These are phyloP conservation scores for Ambrosia trifida DNA, from an alignment of 129 eudicot species.

Conservation along the genomic window DNA sequence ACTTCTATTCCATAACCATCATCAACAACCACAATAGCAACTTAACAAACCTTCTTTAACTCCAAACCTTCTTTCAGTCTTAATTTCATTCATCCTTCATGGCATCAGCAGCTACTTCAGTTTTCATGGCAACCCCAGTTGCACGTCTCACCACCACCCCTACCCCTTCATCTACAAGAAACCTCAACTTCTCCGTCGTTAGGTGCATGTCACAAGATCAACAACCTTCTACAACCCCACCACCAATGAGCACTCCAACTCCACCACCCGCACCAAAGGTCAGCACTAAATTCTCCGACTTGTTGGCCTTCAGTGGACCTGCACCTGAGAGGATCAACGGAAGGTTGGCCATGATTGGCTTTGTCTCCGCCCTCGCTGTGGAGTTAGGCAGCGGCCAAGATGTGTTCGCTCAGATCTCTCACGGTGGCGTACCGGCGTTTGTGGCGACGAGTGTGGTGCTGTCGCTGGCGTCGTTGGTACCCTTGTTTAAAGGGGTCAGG, in stretches of 20 bases:
- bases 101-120: too few species aligned
- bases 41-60: neutral
- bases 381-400: constrained; percentile 55
- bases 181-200: constrained; percentile 2
- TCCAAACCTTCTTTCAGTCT: neutral
- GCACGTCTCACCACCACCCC: constrained; percentile 17
- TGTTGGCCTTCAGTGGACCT: constrained; percentile 82
- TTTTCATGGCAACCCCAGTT: too few species aligned
- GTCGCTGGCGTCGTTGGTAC: constrained; percentile 70
- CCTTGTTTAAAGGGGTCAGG: constrained; percentile 73
- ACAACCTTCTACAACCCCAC: constrained; percentile 5
- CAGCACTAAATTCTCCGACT: constrained; percentile 58
- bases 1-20: neutral
- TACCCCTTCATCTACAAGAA: neutral
- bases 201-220: constrained; percentile 34
- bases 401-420: constrained; percentile 54
- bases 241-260: constrained; percentile 28
- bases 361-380: too few species aligned
- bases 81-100: constrained; percentile 42
- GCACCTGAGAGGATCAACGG: constrained; percentile 93
- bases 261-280: constrained; percentile 44
- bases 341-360: constrained; percentile 77
- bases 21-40: too few species aligned
- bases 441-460: constrained; percentile 55
- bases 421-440: constrained; percentile 72